phyloP scores from a whole-genome alignment of 306 rosid genomes.

The Lathyrus oleraceus region DNA sequence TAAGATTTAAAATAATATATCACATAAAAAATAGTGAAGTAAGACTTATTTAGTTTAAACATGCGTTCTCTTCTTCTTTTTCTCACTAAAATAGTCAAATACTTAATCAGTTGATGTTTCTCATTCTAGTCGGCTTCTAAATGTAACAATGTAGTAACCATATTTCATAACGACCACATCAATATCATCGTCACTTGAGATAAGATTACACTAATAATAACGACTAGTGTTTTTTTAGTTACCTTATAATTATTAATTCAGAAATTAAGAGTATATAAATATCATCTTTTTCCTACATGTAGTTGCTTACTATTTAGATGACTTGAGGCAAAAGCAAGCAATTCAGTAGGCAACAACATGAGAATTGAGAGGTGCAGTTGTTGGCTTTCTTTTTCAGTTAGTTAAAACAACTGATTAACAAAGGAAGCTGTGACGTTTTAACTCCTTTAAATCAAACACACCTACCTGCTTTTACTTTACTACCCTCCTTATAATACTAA shows the following conservation, averaged over 20 bases:
- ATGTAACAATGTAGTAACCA: background rate
- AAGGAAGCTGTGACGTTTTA: background rate
- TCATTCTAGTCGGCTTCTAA: background rate
- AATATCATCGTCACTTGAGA: constrained; percentile 2
- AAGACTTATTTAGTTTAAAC: no score
- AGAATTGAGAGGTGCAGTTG: constrained; percentile 8
- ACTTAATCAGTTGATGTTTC: background rate
- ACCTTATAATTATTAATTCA: background rate
- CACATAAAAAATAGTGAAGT: no score
- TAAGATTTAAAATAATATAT: no score
- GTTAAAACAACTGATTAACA: constrained; percentile 32
- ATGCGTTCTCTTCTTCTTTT: no score
- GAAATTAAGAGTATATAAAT: no score
- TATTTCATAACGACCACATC: background rate
- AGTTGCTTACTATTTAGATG: no score
- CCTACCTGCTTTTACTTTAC: no score
- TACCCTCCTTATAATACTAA: background rate
- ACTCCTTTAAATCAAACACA: background rate
- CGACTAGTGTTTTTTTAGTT: background rate
- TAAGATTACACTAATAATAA: background rate
- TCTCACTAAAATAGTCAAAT: background rate
- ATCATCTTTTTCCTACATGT: no score
- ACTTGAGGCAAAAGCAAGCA: background rate
- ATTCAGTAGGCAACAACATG: constrained; percentile 13
- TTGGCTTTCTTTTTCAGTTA: constrained; percentile 5